Base-by-base conservation (phyloP, 345 rosid genomes). In the Hypericum androsaemum region DNA sequence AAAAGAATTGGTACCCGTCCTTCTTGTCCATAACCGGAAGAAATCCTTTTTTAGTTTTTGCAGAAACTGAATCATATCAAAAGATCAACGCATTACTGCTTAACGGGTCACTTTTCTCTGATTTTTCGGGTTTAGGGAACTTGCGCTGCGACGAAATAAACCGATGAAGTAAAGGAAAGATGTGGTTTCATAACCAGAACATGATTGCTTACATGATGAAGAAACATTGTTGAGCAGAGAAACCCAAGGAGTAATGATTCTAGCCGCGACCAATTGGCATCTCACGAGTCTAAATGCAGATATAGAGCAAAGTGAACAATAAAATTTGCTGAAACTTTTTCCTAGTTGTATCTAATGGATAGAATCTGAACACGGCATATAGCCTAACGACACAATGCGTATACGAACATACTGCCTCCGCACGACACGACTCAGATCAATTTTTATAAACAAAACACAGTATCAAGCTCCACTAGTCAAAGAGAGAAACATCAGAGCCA, bases 21-120 rank as follows among this genome's bases (percentile, higher is more conserved):
- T 80, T 84, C 68, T 75, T 68, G 80, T 84, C 96, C 7, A 70
- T 58, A 58, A 81, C 89, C 16, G 72, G 14, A 12, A 79, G 67
- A 65, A 79, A 87, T 43, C 89, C 95, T 63, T 79, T 80, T 58
- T 86, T 82, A 64, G 45, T 67, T 79, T 90, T 95, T 87, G 95
- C 96, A 87, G 96, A 92, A 87, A 84, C 98, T 87, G 94, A 84
- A 74, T 77, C 89, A 87, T 70, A 84, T 87, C 90, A 87, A 22
- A 22, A 22, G 1, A 22, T 22, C 32, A 22, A 22, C 32, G 32
- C 32, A 4, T 22, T 22, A 22, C 32, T 22, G 32, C 32, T 1
- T 22, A 22, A 4, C 32, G 32, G 32, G 32, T 22, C 32, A 22
- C 32, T 22, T 22, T 22, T 22, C 32, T 22, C 32, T 1, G 32